Evolutionary conservation across 257 asterid species (phyloP), one percentile per base, ranked within the genome.

Genomic region (Petrea volubilis): DNA sequence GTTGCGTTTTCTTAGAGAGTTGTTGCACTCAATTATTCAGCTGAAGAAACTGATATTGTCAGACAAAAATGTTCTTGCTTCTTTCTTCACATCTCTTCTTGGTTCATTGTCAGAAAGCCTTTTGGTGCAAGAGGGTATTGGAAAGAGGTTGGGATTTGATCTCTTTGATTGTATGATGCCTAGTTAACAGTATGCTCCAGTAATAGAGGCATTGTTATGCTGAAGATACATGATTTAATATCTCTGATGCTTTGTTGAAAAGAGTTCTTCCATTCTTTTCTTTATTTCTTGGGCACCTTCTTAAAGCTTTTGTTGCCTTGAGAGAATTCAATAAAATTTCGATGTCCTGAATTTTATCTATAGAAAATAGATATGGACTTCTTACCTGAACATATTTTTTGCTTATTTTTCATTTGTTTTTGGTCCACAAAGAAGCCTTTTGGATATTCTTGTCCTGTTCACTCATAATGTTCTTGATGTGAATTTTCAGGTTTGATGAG

Each of bases 21-120:
- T 94, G 51, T 75, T 89, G 77, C 52, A 65, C 75, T 72, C 84
- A 79, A 70, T 92, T 71, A 82, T 78, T 79, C 92, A 85, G 84
- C 93, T 85, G 77, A 87, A 91, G 87, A 88, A 60, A 82, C 79
- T 89, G 81, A 82, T 92, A 71, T 44, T 95, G 58, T 90, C 96
- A n/a, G 96, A 94, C 81, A 82, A 46, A 44, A 82, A 81, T 74
- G 77, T 84, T 63, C 91, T 95, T 61, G 67, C 82, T 57, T 82
- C 97, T 46, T 68, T 87, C 74, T 84, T 91, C 77, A 76, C 89
- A 27, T 74, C 91, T 64, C 69, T 94, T 79, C 90, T 94, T 64
- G 70, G 91, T 81, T 77, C 91, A 67, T 78, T 91, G 2, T 36
- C 85, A 64, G 80, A 74, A 55, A 79, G 80, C 81, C 87, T 95